phyloP scores from a whole-genome alignment of 345 rosid genomes.

The Populus simonii region DNA sequence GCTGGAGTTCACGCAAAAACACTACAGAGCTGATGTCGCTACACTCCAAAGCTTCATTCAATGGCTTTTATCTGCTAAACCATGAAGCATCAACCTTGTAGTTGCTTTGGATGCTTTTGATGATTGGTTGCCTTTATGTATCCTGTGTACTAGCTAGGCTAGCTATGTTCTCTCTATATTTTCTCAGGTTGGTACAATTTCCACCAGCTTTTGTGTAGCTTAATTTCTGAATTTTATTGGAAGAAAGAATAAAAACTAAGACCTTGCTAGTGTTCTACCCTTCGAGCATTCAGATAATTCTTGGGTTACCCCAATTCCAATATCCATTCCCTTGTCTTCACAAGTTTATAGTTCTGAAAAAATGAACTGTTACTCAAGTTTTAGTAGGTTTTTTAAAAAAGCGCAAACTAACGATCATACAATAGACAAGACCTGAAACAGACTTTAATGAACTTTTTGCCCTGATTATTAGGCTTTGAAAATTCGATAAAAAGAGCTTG shows the following conservation, averaged over 20 bases:
- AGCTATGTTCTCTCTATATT: neutral
- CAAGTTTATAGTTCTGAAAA: too few species aligned
- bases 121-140: neutral
- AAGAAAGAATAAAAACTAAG: neutral
- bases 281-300: too few species aligned
- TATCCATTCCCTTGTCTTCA: neutral
- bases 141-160: neutral
- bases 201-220: neutral
- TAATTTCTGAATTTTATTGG: neutral
- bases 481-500: too few species aligned
- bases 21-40: constrained; percentile 44
- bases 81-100: neutral
- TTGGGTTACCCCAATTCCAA: too few species aligned
- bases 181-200: neutral
- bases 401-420: too few species aligned
- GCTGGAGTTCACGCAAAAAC: constrained; percentile 52
- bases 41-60: constrained; percentile 45
- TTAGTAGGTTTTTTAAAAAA: too few species aligned
- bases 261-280: neutral
- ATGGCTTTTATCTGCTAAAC: constrained; percentile 34
- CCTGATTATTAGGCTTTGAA: too few species aligned
- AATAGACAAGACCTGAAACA: too few species aligned
- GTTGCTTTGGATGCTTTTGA: neutral
- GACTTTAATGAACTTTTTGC: too few species aligned
- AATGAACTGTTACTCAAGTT: too few species aligned